These are phyloP conservation scores for Saccharomycopsis sp. DNA, from an alignment of 805 yeast genomes.

Conservation along the genomic window DNA sequence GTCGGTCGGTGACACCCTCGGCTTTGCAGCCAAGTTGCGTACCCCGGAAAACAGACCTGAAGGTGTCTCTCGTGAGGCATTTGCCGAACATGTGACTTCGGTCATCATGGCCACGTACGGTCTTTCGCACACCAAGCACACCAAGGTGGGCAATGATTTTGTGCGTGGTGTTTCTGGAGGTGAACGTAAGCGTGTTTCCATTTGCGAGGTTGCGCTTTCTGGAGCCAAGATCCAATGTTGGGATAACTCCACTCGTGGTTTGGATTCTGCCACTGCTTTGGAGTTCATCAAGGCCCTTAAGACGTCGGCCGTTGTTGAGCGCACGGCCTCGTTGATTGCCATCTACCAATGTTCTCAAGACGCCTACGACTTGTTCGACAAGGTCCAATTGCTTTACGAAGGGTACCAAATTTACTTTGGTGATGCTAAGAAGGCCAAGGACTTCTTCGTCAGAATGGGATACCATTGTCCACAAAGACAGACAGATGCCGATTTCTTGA, in stretches of 20 bases:
- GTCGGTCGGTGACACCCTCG: constrained; percentile 54
- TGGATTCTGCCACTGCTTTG: constrained; percentile 56
- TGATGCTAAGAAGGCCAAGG: constrained; percentile 37
- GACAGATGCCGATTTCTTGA: constrained; percentile 54
- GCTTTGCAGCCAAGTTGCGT: constrained; percentile 46
- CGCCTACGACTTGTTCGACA: constrained; percentile 48
- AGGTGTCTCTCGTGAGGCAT: constrained; percentile 43
- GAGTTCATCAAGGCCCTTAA: constrained; percentile 50
- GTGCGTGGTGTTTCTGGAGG: constrained; percentile 74
- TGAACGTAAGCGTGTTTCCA: constrained; percentile 69
- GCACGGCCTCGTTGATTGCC: constrained; percentile 53
- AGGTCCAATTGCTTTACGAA: constrained; percentile 46
- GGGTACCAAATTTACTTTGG: constrained; percentile 53
- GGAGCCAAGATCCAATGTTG: constrained; percentile 47
- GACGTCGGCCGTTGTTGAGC: constrained; percentile 41
- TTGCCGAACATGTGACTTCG: constrained; percentile 42
- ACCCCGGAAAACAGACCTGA: constrained; percentile 52
- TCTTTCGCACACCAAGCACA: constrained; percentile 48
- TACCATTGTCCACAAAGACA: constrained; percentile 50
- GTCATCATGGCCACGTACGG: constrained; percentile 49
- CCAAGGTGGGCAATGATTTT: constrained; percentile 60
- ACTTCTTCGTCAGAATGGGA: constrained; percentile 48
- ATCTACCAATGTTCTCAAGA: constrained; percentile 55
- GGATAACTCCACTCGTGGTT: constrained; percentile 62
- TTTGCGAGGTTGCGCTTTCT: constrained; percentile 50